Percentiles rank a stretch among this genome's conserved stretches.
These are phyloP conservation scores for Solanum sparsipilum DNA, from an alignment of 257 asterid genomes.

Conservation along the genomic window DNA sequence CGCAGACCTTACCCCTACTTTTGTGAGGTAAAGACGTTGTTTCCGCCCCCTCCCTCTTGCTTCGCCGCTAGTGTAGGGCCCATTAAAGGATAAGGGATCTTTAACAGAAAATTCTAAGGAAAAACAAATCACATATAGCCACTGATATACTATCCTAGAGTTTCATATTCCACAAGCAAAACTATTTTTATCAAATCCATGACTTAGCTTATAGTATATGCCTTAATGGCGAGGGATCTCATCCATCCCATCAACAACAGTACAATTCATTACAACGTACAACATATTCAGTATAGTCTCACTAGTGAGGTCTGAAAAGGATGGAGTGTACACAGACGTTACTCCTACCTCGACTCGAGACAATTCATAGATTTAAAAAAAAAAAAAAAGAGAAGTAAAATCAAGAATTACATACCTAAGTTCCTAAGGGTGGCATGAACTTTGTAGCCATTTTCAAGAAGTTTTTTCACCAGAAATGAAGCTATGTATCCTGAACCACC, in stretches of 20 bases:
- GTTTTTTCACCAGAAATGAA: constrained; percentile 17
- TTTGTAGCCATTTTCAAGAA: constrained; percentile 10
- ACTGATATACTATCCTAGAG: not conserved
- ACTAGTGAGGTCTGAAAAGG: not conserved
- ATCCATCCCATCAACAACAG: not conserved
- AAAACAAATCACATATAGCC: not conserved
- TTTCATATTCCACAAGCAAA: not conserved
- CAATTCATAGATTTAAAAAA: not conserved
- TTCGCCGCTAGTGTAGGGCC: not conserved
- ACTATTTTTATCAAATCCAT: not conserved
- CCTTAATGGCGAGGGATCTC: not conserved
- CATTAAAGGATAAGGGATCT: not conserved
- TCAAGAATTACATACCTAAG: constrained; percentile 2
- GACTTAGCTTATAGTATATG: not conserved
- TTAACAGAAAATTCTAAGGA: not conserved
- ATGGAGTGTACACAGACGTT: not conserved
- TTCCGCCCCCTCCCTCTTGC: not conserved
- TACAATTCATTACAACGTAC: not conserved
- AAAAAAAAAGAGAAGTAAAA: not conserved
- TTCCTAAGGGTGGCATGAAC: constrained; percentile 23
- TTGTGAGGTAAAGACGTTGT: not conserved
- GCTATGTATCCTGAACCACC: constrained; percentile 29
- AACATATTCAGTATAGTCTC: not conserved
- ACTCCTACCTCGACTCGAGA: not conserved
- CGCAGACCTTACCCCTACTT: too few relatives aligned